These are phyloP conservation scores for Odonthalia washingtoniensis DNA, from an alignment of 31 red algal species.

Conservation along the genomic window DNA sequence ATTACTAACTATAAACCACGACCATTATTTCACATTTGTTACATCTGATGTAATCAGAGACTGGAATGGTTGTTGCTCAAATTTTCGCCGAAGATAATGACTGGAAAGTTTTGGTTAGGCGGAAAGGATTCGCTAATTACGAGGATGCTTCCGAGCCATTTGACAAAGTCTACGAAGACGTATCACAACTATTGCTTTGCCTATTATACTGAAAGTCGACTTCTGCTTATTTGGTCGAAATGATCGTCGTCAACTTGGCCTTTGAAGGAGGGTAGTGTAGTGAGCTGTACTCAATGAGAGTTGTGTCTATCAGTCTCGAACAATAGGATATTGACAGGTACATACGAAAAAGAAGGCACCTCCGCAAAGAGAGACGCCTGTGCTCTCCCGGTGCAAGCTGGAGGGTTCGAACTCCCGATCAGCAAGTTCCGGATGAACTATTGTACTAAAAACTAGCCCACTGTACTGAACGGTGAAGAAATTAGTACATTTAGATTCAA, in stretches of 20 bases:
- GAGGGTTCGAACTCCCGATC: no score
- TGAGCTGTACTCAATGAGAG: no score
- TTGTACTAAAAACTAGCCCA: no score
- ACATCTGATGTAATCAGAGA: conserved; percentile 1
- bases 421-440: no score
- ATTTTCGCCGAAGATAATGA: background rate
- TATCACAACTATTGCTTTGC: background rate
- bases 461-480: no score
- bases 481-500: no score
- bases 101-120: background rate
- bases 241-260: background rate
- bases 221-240: background rate
- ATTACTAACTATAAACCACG: background rate
- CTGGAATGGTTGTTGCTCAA: background rate
- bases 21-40: conserved; percentile 7
- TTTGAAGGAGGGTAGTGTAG: background rate
- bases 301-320: no score
- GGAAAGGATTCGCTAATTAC: background rate
- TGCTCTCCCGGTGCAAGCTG: no score
- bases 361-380: no score
- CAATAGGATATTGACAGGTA: no score
- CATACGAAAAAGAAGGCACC: no score
- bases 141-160: background rate
- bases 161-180: background rate
- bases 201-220: background rate